Evolutionary conservation across 225 moss, liverwort and hornwort species (phyloP).

Genomic region (Asterella californica): DNA sequence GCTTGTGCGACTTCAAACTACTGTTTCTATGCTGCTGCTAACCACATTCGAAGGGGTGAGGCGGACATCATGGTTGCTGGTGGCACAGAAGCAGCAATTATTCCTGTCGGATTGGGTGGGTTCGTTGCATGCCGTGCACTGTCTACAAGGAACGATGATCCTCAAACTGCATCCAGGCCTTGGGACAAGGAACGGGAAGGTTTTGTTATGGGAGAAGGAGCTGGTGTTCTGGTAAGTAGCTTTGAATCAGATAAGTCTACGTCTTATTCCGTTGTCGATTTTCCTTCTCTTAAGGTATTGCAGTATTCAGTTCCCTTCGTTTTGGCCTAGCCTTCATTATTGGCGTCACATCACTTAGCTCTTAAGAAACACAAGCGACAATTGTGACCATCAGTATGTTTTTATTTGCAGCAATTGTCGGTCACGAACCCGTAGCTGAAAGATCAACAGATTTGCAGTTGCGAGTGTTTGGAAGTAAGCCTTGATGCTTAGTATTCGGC

Average conservation of each 20-base stretch:
- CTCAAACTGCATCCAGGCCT: constrained; percentile 88
- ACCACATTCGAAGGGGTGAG: constrained; percentile 93
- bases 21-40: constrained; percentile 96
- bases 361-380: background rate
- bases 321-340: background rate
- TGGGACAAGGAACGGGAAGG: constrained; percentile 99
- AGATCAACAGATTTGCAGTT: no score
- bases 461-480: background rate
- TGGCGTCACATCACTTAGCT: background rate
- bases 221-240: constrained; percentile 79
- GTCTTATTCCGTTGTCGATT: background rate
- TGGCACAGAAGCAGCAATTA: constrained; percentile 90
- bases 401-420: no score
- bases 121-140: constrained; percentile 93
- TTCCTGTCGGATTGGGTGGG: constrained; percentile 90
- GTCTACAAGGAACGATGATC: constrained; percentile 82
- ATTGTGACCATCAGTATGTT: background rate
- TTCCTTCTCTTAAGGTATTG: background rate
- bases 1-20: constrained; percentile 96
- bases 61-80: constrained; percentile 96
- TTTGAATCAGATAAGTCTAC: background rate
- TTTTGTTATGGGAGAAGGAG: constrained; percentile 98
- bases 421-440: no score
- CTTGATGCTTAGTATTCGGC: background rate
- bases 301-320: background rate